A percentile compares a stretch with the other conserved stretches of the same genome.
phyloP scores from a whole-genome alignment of 257 asterid species.

The Solanum chiquidenum region DNA sequence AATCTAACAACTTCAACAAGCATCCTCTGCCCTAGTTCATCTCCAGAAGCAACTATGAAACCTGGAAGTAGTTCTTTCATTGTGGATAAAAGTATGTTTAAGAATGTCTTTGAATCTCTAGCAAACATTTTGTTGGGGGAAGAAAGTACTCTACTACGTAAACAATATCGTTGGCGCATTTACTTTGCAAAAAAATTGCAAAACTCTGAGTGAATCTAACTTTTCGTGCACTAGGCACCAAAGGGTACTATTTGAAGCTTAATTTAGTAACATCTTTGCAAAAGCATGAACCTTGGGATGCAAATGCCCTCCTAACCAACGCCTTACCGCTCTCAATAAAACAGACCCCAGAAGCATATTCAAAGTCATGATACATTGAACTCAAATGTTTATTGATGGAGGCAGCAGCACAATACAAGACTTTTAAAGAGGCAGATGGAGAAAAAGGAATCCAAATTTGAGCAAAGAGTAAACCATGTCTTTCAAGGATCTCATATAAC shows the following conservation, averaged over 20 bases:
- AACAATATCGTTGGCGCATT: not conserved
- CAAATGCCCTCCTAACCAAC: not conserved
- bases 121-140: fast-evolving
- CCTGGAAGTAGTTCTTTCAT: too few relatives aligned
- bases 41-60: too few relatives aligned
- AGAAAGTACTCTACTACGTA: not conserved
- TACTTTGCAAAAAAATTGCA: not conserved
- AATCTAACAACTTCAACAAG: too few relatives aligned
- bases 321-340: not conserved
- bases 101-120: too few relatives aligned
- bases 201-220: not conserved
- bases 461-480: not conserved
- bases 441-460: not conserved
- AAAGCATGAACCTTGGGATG: not conserved
- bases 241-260: not conserved
- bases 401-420: not conserved
- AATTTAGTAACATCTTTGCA: not conserved
- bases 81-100: too few relatives aligned
- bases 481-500: not conserved
- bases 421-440: not conserved
- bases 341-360: not conserved
- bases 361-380: not conserved
- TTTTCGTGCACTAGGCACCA: not conserved
- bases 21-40: too few relatives aligned
- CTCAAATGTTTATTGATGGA: not conserved